These are phyloP conservation scores for Tilletia setariae DNA, from an alignment of 1,284 basidiomycete species.

Conservation along the genomic window DNA sequence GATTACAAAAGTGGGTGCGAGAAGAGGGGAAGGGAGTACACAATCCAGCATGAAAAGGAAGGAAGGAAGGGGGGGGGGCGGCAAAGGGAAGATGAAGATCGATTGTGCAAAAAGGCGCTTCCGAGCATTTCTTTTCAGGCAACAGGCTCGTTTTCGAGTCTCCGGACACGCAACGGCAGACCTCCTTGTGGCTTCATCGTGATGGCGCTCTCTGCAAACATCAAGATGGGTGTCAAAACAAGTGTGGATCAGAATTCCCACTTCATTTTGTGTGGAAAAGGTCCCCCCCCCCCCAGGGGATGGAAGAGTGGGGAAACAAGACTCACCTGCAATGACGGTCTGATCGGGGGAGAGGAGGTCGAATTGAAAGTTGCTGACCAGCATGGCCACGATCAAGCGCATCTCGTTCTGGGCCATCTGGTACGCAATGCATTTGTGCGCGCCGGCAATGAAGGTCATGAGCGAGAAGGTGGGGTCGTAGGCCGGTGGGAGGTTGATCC, in stretches of 20 bases:
- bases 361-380: constrained; percentile 41
- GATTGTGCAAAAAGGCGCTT: no score
- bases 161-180: constrained; percentile 26
- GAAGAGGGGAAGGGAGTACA: no score
- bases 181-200: constrained; percentile 44
- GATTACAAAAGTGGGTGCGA: no score
- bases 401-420: constrained; percentile 43
- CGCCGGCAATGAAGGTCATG: constrained; percentile 43
- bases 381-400: constrained; percentile 33
- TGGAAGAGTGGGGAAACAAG: neutral
- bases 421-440: constrained; percentile 42
- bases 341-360: constrained; percentile 28
- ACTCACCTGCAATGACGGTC: constrained; percentile 23
- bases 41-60: no score
- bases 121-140: no score
- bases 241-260: neutral
- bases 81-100: no score
- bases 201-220: constrained; percentile 27
- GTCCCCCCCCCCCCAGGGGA: neutral
- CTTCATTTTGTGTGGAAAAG: no score
- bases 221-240: neutral
- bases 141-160: neutral
- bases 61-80: no score
- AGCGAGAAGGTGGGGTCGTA: constrained; percentile 39
- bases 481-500: constrained; percentile 37